Base-by-base conservation (phyloP, 1,284 basidiomycete species). In the Leccinum griseonigrum region DNA sequence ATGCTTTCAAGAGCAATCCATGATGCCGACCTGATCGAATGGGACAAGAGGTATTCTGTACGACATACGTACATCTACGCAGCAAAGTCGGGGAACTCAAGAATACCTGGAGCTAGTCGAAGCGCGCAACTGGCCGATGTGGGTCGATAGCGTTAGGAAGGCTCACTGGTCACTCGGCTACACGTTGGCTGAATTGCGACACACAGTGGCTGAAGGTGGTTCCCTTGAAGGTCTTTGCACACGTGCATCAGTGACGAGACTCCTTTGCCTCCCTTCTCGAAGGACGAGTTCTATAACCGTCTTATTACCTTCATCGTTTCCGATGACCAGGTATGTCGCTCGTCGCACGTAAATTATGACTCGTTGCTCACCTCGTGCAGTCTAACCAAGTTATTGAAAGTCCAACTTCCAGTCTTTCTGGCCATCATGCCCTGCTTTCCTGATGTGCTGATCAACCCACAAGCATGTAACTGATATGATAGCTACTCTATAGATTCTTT, bases 281-380 rank as follows among this genome's bases (percentile, higher is more conserved):
- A 32, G 46, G 31, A 57, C n/a, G 46, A 48, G 29, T 57, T 57
- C 9, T 31, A 50, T 28, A 48, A 50, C 14, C 56, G n/a, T 18
- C 56, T 57, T 11, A 28, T 50, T n/a, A 11, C 1, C 1, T 62
- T 62, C 26, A 62, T 62, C 9, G n/a, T 62, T 28, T 31, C 36
- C 9, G 31, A 54, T 50, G 57, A 62, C 36, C 57, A 62, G 57
- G 56, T 58, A 16, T 6, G 7, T 28, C 40, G 34, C 38, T 40
- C 38, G n/a, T 14, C 11, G 3, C 29, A 29, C 29, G 29, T 29
- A 29, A 13, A 31, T 43, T 40, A 6, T 8, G 16, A 16, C 22
- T 18, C 46, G 16, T 22, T 31, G 28, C 28, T 48, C 2, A 48
- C 16, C 16, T 31, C 7, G 4, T 13, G 14, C 9, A 48, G 56